Conservation (phyloP, 495 filamentous ascomycete genomes). For the Pseudomonodictys pantanalensis region DNA sequence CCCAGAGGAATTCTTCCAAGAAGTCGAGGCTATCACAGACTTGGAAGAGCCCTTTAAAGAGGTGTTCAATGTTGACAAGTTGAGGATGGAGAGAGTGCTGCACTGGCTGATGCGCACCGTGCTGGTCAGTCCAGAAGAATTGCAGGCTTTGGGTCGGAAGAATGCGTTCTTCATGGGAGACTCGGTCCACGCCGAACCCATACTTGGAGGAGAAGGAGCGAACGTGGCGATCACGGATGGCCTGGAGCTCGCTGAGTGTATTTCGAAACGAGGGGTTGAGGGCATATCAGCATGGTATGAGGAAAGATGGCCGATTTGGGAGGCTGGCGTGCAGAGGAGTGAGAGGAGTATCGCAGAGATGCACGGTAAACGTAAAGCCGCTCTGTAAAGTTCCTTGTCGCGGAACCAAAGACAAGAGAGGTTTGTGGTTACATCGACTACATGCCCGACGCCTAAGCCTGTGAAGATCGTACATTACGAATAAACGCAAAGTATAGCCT, state of each 20-base stretch:
- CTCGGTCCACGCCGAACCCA: conserved; percentile 42
- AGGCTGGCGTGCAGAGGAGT: conserved; percentile 31
- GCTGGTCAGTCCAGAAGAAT: conserved; percentile 20
- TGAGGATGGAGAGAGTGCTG: conserved; percentile 39
- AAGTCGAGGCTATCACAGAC: conserved; percentile 31
- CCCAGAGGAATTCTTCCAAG: conserved; percentile 40
- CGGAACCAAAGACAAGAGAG: too few relatives aligned
- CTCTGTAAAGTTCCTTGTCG: too few relatives aligned
- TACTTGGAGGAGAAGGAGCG: conserved; percentile 45
- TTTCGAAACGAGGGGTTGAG: conserved; percentile 26
- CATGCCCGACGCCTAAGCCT: too few relatives aligned
- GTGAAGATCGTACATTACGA: too few relatives aligned
- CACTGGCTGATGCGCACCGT: conserved; percentile 48
- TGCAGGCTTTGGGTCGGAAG: conserved; percentile 30
- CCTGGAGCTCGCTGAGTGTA: conserved; percentile 40
- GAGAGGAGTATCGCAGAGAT: conserved; percentile 27
- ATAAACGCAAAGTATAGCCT: too few relatives aligned
- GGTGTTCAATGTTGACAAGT: conserved; percentile 36
- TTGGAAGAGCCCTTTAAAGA: conserved; percentile 38
- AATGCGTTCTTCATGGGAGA: conserved; percentile 44
- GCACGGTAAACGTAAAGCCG: conserved; percentile 9
- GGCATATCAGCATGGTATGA: conserved; percentile 33
- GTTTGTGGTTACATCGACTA: too few relatives aligned
- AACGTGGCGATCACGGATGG: conserved; percentile 45
- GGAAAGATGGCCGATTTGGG: conserved; percentile 35